Base-by-base conservation (phyloP, 805 yeast genomes). In the Clavispora fructus region DNA sequence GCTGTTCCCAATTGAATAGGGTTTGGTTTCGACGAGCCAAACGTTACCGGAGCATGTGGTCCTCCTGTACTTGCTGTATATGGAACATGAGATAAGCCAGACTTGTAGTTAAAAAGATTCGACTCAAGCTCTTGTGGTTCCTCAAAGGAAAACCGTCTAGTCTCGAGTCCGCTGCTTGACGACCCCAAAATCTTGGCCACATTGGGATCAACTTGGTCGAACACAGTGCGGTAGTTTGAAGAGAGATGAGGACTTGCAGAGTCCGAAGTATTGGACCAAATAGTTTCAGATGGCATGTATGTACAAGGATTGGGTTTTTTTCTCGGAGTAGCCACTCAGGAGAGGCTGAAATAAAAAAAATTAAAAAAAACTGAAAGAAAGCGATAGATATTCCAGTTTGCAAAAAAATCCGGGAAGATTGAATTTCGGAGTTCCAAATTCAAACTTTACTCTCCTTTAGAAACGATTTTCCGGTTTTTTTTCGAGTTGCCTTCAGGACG, bases 1-100 rank as follows among this genome's bases (percentile, higher is more conserved):
- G 85, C 84, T 8, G 87, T 73, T 2, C 82, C 83, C 54, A 81
- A 77, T 38, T 67, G 65, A 19, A 66, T 49, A 3, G 64, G 58
- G 39, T 53, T 62, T 8, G 54, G 38, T 14, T 47, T 45, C 41
- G 43, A 52, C 40, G 47, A 55, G 19, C 46, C 53, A 38, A 23
- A 39, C n/a, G 11, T 35, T 7, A 48, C 45, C 32, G 51, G 56
- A 8, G 55, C 51, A 26, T 55, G 59, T 6, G 56, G 58, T 1
- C 63, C 62, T 17, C 56, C 58, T 11, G 56, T 53, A 30, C 58
- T 58, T 43, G 57, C 50, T 8, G 58, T 58, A 39, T 52, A 56
- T 32, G 55, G 51, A 30, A 51, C 57, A 29, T 50, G 55, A 28
- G 58, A 52, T 39, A 55, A 65, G 9, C 78, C 79, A 48, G 69